A percentile compares a stretch with the other conserved stretches of the same genome.
Evolutionary conservation across 1,139 yeast genomes (phyloP).

Genomic region (Lodderomyces elongisporus): DNA sequence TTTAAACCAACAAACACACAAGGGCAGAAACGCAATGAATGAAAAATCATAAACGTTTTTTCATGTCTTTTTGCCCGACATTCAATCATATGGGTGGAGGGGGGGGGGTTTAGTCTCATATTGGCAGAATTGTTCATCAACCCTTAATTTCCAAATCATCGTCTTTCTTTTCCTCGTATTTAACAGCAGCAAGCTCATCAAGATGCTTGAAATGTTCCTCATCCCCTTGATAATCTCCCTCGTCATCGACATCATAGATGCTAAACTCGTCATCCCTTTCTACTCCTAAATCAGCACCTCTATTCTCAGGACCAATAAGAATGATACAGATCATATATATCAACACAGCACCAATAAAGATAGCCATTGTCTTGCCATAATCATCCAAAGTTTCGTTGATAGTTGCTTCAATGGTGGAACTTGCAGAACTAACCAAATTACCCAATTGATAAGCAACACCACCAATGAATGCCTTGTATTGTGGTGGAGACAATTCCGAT

Average conservation of each 20-base stretch:
- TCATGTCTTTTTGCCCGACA: no score
- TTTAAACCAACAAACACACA: no score
- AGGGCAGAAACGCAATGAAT: no score
- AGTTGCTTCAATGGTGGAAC: constrained; percentile 76
- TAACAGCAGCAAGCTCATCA: no score
- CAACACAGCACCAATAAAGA: constrained; percentile 75
- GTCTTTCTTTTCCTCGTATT: no score
- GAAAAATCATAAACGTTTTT: no score
- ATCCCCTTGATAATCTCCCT: constrained; percentile 6
- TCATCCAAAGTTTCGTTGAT: constrained; percentile 29
- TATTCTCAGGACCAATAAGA: constrained; percentile 72
- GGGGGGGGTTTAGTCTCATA: no score
- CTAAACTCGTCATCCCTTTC: constrained; percentile 19
- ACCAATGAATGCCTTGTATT: constrained; percentile 65
- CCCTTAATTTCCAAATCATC: no score
- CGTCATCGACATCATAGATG: constrained; percentile 8
- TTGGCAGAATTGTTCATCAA: no score
- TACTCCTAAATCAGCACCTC: constrained; percentile 31
- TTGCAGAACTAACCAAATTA: constrained; percentile 77
- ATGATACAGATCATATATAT: constrained; percentile 54
- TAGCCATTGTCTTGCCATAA: constrained; percentile 63
- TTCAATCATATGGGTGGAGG: no score
- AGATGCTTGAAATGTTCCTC: no score
- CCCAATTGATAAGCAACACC: constrained; percentile 83
- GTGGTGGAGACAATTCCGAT: constrained; percentile 72